Conservation (phyloP, 768 basidiomycete genomes). For the Galerina sulciceps region DNA sequence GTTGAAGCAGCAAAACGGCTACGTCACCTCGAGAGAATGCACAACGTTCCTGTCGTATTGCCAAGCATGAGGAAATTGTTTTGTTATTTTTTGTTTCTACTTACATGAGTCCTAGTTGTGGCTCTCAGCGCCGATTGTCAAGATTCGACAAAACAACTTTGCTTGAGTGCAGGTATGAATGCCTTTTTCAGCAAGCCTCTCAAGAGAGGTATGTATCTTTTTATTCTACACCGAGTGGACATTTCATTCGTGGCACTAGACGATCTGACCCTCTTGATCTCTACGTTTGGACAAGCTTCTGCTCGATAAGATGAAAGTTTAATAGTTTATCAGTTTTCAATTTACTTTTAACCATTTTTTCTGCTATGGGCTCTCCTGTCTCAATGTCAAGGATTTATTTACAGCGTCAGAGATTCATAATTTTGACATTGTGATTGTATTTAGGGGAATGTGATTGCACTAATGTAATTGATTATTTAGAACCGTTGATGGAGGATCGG, state of each 20-base stretch:
- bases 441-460: not conserved
- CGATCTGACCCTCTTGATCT: slow-evolving; percentile 56
- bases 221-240: not conserved
- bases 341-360: slow-evolving; percentile 1
- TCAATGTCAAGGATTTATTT: not conserved
- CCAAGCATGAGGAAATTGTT: slow-evolving; percentile 50
- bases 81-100: not conserved
- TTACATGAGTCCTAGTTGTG: slow-evolving; percentile 48
- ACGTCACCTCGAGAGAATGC: slow-evolving; percentile 59
- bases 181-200: slow-evolving; percentile 77
- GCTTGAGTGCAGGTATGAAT: slow-evolving; percentile 82
- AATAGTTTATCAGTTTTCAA: not conserved
- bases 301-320: not conserved
- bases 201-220: slow-evolving; percentile 48
- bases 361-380: slow-evolving; percentile 6
- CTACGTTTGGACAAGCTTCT: slow-evolving; percentile 50
- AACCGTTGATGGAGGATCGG: not conserved
- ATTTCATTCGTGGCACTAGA: slow-evolving; percentile 32
- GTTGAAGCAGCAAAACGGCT: slow-evolving; percentile 74
- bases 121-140: slow-evolving; percentile 80
- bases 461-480: not conserved
- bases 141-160: slow-evolving; percentile 75
- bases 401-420: not conserved
- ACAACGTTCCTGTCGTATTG: slow-evolving; percentile 50
- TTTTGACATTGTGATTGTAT: not conserved